Percentiles rank a stretch among this genome's conserved stretches.
Conservation (phyloP, 805 yeast species). For the Candida tallmaniae region DNA sequence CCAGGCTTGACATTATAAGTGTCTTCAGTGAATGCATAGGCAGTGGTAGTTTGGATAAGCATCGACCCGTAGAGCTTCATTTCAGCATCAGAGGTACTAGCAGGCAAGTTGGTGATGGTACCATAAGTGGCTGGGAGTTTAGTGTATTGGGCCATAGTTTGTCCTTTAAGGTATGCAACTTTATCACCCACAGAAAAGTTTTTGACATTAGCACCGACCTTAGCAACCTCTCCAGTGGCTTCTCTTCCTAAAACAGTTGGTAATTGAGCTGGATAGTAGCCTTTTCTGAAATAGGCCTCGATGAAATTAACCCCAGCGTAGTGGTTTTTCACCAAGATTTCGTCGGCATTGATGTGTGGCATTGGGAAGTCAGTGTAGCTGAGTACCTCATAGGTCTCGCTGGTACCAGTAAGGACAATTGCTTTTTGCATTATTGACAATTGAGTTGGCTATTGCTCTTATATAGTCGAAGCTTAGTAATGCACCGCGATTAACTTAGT, state of each 20-base stretch:
- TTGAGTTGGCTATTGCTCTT: no score
- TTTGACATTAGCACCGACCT: constrained; percentile 55
- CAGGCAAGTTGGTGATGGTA: constrained; percentile 46
- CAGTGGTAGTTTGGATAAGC: constrained; percentile 73
- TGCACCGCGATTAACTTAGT: no score
- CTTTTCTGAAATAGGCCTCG: constrained; percentile 78
- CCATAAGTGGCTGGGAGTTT: constrained; percentile 35
- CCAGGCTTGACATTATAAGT: constrained; percentile 64
- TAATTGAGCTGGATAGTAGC: constrained; percentile 56
- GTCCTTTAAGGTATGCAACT: constrained; percentile 50
- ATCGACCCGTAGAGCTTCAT: constrained; percentile 57
- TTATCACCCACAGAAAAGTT: constrained; percentile 63
- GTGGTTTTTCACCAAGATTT: constrained; percentile 66
- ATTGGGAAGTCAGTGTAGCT: constrained; percentile 53
- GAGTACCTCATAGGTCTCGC: constrained; percentile 55
- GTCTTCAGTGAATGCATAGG: constrained; percentile 63
- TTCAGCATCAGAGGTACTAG: constrained; percentile 42
- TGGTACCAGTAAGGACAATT: constrained; percentile 46
- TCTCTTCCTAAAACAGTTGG: constrained; percentile 74
- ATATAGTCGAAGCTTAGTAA: no score
- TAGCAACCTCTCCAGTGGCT: constrained; percentile 66
- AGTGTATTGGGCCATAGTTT: constrained; percentile 72
- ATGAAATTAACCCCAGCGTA: constrained; percentile 81
- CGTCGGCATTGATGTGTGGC: constrained; percentile 52
- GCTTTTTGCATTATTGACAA: constrained; percentile 56